Evolutionary conservation across 768 basidiomycete genomes (phyloP).

Genomic region (Chalciporus chontae): DNA sequence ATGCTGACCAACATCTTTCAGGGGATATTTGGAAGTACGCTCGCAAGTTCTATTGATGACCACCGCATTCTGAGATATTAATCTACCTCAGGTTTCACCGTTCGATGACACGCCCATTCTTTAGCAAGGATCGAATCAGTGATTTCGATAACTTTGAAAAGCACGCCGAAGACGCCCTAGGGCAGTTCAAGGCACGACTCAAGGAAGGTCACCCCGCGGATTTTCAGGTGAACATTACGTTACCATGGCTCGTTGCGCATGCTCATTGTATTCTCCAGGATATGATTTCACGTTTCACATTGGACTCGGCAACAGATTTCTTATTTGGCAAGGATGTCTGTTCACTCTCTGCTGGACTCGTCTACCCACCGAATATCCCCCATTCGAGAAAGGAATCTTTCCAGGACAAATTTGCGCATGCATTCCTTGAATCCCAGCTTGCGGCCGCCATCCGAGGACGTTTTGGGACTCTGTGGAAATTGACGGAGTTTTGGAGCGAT

Average conservation of each 20-base stretch:
- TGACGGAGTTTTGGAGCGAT: constrained; percentile 52
- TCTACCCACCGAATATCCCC: constrained; percentile 39
- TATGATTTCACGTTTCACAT: constrained; percentile 51
- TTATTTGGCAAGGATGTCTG: constrained; percentile 48
- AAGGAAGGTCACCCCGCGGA: constrained; percentile 50
- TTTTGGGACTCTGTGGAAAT: constrained; percentile 46
- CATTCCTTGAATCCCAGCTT: constrained; percentile 50
- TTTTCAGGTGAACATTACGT: constrained; percentile 40
- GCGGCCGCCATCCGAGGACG: constrained; percentile 37
- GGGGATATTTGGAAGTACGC: constrained; percentile 60
- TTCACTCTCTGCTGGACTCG: constrained; percentile 45
- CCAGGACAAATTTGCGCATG: constrained; percentile 37
- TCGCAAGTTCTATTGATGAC: not conserved
- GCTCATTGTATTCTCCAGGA: constrained; percentile 34
- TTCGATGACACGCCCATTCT: constrained; percentile 59
- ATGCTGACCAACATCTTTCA: constrained; percentile 13
- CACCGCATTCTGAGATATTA: not conserved
- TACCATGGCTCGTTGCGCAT: not conserved
- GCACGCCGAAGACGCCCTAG: constrained; percentile 48
- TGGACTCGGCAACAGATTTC: constrained; percentile 58
- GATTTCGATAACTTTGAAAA: constrained; percentile 54
- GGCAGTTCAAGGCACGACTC: constrained; percentile 40
- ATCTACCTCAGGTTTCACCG: constrained; percentile 47
- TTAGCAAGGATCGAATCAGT: constrained; percentile 48
- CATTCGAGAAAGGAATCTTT: constrained; percentile 7